These are phyloP conservation scores for Tylopilus cervinicoccineus DNA, from an alignment of 768 basidiomycete genomes.

Conservation along the genomic window DNA sequence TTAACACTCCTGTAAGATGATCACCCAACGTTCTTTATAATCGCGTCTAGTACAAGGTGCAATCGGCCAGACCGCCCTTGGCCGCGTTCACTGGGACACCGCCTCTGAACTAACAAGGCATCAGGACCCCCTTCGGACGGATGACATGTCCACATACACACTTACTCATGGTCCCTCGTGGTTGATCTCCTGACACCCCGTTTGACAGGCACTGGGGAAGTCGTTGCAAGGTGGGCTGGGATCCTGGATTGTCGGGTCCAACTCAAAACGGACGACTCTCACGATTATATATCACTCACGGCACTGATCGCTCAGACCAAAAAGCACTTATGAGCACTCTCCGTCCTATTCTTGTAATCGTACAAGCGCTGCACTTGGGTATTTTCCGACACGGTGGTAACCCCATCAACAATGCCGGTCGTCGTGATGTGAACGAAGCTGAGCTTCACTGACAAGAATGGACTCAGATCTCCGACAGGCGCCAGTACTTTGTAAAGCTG, in stretches of 20 bases:
- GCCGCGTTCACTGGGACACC: conserved; percentile 32
- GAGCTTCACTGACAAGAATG: conserved; percentile 11
- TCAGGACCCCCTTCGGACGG: conserved; percentile 26
- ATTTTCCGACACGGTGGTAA: conserved; percentile 6
- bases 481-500: conserved; percentile 8
- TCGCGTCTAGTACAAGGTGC: conserved; percentile 27
- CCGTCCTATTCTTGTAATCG: conserved; percentile 24
- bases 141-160: conserved; percentile 36
- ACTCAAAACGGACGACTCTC: conserved; percentile 25
- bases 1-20: conserved; percentile 35
- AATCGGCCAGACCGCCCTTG: conserved; percentile 20
- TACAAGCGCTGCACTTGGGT: conserved; percentile 10
- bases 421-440: conserved; percentile 27
- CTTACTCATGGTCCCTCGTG: conserved; percentile 29
- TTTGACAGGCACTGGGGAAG: conserved; percentile 28
- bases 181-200: conserved; percentile 29
- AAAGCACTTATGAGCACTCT: conserved; percentile 11
- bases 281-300: conserved; percentile 34
- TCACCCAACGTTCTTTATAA: conserved; percentile 35
- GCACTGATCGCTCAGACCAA: conserved; percentile 30
- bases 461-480: conserved; percentile 9
- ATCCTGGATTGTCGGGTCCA: conserved; percentile 31
- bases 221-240: conserved; percentile 21
- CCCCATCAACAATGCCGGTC: conserved; percentile 13
- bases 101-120: conserved; percentile 30